Conservation (phyloP, 371 early-diverging fungal species). For the Fennellomyces sp. region DNA sequence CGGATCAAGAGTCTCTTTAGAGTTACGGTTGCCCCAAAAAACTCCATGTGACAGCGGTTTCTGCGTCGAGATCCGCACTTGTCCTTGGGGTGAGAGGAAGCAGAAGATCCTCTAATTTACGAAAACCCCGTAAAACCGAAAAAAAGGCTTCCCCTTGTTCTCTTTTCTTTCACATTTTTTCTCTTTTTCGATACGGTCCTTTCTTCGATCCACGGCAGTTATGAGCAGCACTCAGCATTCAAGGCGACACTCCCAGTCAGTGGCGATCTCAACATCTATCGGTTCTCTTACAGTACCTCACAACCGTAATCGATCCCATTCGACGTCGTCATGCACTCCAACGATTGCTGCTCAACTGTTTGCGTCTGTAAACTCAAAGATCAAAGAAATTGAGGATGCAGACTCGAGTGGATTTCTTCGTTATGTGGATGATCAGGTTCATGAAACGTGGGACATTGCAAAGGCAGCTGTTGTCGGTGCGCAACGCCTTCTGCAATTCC, state of each 20-base stretch:
- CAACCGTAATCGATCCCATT: constrained; percentile 22
- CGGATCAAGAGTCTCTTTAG: too few species aligned
- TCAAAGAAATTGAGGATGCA: constrained; percentile 35
- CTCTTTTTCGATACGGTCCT: constrained; percentile 4
- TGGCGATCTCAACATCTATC: constrained; percentile 10
- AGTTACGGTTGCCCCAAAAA: neutral
- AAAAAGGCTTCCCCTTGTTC: neutral
- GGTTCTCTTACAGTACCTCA: constrained; percentile 13
- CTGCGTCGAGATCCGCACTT: neutral
- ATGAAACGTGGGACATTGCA: constrained; percentile 55
- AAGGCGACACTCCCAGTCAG: constrained; percentile 27
- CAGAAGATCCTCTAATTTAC: neutral
- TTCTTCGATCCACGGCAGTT: neutral
- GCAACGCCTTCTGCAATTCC: constrained; percentile 57
- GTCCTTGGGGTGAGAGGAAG: neutral
- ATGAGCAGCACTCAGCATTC: constrained; percentile 8
- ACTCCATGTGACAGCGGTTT: constrained; percentile 2
- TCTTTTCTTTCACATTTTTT: constrained; percentile 1
- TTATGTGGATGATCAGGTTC: constrained; percentile 44
- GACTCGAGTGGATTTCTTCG: constrained; percentile 36
- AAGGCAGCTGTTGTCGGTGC: constrained; percentile 63
- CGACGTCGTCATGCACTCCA: constrained; percentile 23
- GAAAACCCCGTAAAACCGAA: neutral
- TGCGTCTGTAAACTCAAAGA: constrained; percentile 41
- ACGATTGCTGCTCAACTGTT: constrained; percentile 39